Evolutionary conservation across 768 basidiomycete genomes (phyloP), one percentile per base, ranked within the genome.

Genomic region (Auricularia auricula-judae): DNA sequence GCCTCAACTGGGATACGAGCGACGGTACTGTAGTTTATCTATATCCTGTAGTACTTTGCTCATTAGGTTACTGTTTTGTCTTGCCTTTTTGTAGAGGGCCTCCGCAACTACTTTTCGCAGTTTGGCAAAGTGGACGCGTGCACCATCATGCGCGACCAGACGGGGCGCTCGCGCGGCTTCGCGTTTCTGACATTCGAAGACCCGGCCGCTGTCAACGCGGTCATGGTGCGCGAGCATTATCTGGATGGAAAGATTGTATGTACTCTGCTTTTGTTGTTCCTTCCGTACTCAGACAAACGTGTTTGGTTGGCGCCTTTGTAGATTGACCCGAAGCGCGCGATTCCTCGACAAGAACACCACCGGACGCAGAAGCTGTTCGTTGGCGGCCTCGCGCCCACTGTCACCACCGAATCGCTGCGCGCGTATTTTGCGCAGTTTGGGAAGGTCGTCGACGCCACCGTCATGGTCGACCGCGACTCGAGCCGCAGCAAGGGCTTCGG

Each of bases 251-350:
- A 98, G 80, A 91, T 93, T 70, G 97, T 98, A 75, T 76, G 93
- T 81, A 64, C 58, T 67, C 65, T 69, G 51, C 66, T 63, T 54
- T 61, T 63, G 10, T 18, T 18, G 23, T 35, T 18, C 36, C 35
- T 65, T 12, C 44, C 44, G 47, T 18, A 36, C 4, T 35, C 18
- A 11, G 42, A 5, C 44, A 2, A 8, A 5, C 36, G 3, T 54
- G 3, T 7, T 23, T 47, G 18, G 33, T 18, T 62, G n/a, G 14
- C 62, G 68, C 36, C 61, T 47, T 63, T 60, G 18, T 72, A 99
- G 96, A 99, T 99, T 74, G 97, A 99, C 72, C 97, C 97, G n/a
- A 99, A 99, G 78, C 87, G 96, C 64, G 97, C 97, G 2, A 97
- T 98, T 68, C 97, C 97, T 10, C 84, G 95, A 66, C 91, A 95